phyloP scores from a whole-genome alignment of 2,329 filamentous ascomycete genomes.

The Pseudocercospora eumusae region DNA sequence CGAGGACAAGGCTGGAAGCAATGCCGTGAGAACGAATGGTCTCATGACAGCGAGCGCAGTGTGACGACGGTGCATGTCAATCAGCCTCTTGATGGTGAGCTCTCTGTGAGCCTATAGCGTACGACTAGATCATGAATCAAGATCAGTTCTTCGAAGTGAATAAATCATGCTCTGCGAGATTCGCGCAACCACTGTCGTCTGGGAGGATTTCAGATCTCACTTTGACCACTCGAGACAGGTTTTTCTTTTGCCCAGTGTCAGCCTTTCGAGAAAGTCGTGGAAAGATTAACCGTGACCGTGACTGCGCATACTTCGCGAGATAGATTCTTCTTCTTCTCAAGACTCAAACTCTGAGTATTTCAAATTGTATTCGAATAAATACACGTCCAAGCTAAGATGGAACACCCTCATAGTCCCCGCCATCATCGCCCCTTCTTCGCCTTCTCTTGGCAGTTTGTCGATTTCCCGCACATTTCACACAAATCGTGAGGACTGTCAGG shows the following conservation, averaged over 20 bases:
- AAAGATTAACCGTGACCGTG: too few relatives aligned
- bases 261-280: not conserved
- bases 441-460: conserved; percentile 55
- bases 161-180: too few relatives aligned
- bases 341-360: not conserved
- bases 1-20: conserved; percentile 9
- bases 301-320: not conserved
- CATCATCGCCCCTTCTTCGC: conserved; percentile 48
- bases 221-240: not conserved
- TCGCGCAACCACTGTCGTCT: too few relatives aligned
- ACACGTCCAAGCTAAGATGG: conserved; percentile 47
- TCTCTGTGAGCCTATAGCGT: conserved; percentile 14
- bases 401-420: conserved; percentile 70
- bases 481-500: conserved; percentile 61
- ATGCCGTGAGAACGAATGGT: conserved; percentile 9
- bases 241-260: not conserved
- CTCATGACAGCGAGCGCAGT: conserved; percentile 10
- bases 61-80: conserved; percentile 14
- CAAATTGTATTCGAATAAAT: not conserved
- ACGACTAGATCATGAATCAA: not conserved
- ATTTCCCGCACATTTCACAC: conserved; percentile 66
- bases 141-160: too few relatives aligned
- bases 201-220: too few relatives aligned
- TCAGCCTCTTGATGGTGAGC: conserved; percentile 15
- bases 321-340: too few relatives aligned